These are phyloP conservation scores for Dactylellina sp. DNA, from an alignment of 2,329 filamentous ascomycete genomes.

Conservation along the genomic window DNA sequence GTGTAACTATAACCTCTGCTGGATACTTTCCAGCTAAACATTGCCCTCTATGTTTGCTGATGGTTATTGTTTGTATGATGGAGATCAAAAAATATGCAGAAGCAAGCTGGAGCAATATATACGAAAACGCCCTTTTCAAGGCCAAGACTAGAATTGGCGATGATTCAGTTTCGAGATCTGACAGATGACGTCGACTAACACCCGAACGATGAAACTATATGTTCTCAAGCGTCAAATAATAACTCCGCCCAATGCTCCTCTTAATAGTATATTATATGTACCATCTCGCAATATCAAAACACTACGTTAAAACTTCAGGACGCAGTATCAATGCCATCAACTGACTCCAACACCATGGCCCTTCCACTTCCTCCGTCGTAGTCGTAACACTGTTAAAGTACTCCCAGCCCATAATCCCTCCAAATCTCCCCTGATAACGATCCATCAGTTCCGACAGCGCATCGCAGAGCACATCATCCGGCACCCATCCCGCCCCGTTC, in stretches of 20 bases:
- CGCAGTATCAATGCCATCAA: constrained; percentile 67
- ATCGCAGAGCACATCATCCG: constrained; percentile 69
- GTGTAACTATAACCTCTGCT: not conserved
- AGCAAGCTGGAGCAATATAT: no score
- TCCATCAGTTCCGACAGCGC: constrained; percentile 33
- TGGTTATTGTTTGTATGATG: not conserved
- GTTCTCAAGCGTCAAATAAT: not conserved
- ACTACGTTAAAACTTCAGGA: constrained; percentile 25
- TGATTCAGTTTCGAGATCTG: no score
- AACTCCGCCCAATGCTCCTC: constrained; percentile 16
- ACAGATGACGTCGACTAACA: no score
- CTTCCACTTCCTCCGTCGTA: constrained; percentile 58
- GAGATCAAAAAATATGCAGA: no score
- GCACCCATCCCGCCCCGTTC: constrained; percentile 77
- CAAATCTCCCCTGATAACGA: constrained; percentile 66
- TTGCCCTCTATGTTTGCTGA: no score
- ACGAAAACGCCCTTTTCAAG: no score
- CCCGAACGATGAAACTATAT: not conserved
- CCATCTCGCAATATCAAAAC: not conserved
- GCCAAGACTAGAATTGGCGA: no score
- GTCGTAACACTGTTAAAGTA: constrained; percentile 75
- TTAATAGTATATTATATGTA: not conserved
- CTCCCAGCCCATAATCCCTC: constrained; percentile 94
- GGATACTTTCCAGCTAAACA: no score
- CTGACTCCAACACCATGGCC: constrained; percentile 68